Conservation (phyloP, 208 protist genomes). For the Angomonas deanei region DNA sequence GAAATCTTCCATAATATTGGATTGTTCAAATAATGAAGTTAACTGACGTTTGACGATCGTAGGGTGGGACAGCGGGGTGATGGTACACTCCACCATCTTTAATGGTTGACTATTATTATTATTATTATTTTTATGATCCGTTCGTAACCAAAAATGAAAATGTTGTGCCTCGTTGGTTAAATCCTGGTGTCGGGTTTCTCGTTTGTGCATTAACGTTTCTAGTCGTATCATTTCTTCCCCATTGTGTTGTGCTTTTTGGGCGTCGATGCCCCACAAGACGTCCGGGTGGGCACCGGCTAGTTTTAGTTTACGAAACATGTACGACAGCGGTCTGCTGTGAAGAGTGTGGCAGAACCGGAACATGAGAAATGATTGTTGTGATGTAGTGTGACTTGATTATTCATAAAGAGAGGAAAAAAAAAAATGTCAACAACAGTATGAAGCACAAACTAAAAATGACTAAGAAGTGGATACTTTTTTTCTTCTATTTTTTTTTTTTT, state of each 20-base stretch:
- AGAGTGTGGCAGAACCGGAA: constrained; percentile 15
- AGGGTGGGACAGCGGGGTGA: constrained; percentile 42
- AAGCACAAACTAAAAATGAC: not conserved
- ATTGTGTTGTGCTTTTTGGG: constrained; percentile 84
- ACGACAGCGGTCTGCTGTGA: constrained; percentile 37
- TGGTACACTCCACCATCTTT: constrained; percentile 38
- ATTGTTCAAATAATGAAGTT: constrained; percentile 47
- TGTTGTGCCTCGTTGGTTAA: constrained; percentile 18
- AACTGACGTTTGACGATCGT: constrained; percentile 65
- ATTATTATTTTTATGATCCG: not conserved
- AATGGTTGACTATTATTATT: constrained; percentile 10
- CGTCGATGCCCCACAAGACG: constrained; percentile 77
- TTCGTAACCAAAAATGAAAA: constrained; percentile 73
- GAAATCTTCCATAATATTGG: constrained; percentile 69
- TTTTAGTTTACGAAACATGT: constrained; percentile 87
- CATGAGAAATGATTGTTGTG: too few relatives aligned
- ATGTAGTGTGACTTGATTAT: too few relatives aligned
- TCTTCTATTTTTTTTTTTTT: not conserved
- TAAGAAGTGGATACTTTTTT: not conserved
- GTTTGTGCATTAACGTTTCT: constrained; percentile 72
- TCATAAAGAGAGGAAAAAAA: constrained; percentile 7
- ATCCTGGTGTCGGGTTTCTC: constrained; percentile 3
- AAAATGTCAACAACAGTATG: constrained; percentile 8
- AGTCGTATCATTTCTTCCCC: constrained; percentile 81
- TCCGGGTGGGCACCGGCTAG: constrained; percentile 79